A percentile compares a stretch with the other conserved stretches of the same genome.
These are phyloP conservation scores for Neurospora intermedia DNA, from an alignment of 495 filamentous ascomycete genomes.

Conservation along the genomic window DNA sequence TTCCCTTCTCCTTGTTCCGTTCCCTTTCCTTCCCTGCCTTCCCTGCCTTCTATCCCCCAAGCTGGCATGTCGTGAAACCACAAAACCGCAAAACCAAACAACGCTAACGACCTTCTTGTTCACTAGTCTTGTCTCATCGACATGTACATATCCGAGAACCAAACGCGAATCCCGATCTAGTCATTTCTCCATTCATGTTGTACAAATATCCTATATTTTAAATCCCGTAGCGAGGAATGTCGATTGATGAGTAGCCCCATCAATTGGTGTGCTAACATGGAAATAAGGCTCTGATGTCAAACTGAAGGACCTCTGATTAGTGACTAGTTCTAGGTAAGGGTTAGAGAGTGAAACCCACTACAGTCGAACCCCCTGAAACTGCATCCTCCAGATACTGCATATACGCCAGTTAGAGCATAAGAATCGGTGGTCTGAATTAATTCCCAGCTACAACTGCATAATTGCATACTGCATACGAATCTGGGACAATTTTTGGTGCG, in stretches of 20 bases:
- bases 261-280: neutral
- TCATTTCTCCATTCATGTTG: neutral
- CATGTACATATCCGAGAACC: neutral
- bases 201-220: neutral
- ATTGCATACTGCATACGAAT: too few relatives aligned
- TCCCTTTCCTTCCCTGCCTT: too few relatives aligned
- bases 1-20: too few relatives aligned
- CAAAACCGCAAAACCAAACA: neutral
- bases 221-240: neutral
- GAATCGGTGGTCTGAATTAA: too few relatives aligned
- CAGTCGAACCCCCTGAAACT: too few relatives aligned
- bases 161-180: neutral
- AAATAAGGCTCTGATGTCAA: neutral
- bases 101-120: neutral
- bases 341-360: neutral
- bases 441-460: too few relatives aligned
- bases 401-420: too few relatives aligned
- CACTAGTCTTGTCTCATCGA: neutral
- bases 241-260: neutral
- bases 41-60: too few relatives aligned
- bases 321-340: neutral
- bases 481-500: too few relatives aligned
- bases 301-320: neutral
- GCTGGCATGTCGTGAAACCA: neutral
- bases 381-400: too few relatives aligned